phyloP scores from a whole-genome alignment of 371 early-diverging fungal species.

The Blakeslea trispora region DNA sequence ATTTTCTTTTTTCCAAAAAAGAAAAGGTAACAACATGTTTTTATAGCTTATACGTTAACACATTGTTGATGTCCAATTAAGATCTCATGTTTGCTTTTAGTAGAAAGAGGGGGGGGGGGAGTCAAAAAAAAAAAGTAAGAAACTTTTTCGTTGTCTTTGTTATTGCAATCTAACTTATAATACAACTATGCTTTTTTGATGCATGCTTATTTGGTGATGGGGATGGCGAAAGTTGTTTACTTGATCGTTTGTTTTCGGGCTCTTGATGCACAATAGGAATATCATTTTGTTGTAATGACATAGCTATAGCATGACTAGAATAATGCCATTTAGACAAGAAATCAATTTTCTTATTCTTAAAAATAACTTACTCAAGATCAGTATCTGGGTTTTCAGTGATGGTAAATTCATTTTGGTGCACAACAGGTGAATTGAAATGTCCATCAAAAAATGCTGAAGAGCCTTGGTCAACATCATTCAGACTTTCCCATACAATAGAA shows the following conservation, averaged over 20 bases:
- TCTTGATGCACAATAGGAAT: not conserved
- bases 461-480: constrained; percentile 69
- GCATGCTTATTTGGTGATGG: not conserved
- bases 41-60: too few relatives aligned
- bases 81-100: too few relatives aligned
- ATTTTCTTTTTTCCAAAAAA: too few relatives aligned
- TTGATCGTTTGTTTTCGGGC: too few relatives aligned
- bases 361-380: constrained; percentile 34
- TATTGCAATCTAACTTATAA: constrained; percentile 4
- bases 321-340: not conserved
- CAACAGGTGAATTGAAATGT: constrained; percentile 45
- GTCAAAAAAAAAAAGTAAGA: too few relatives aligned
- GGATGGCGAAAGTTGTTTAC: not conserved
- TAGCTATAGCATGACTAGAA: constrained; percentile 22
- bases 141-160: too few relatives aligned
- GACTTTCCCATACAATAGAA: constrained; percentile 77
- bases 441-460: constrained; percentile 67
- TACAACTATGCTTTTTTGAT: constrained; percentile 3
- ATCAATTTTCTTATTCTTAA: too few relatives aligned
- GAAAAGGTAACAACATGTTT: too few relatives aligned
- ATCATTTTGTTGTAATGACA: constrained; percentile 14
- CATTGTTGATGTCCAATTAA: too few relatives aligned
- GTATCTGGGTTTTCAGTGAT: constrained; percentile 33
- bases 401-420: not conserved
- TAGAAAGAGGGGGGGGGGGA: too few relatives aligned